Evolutionary conservation across 2,329 filamentous ascomycete genomes (phyloP), one percentile per base, ranked within the genome.

Genomic region (Seiridium cupressi): DNA sequence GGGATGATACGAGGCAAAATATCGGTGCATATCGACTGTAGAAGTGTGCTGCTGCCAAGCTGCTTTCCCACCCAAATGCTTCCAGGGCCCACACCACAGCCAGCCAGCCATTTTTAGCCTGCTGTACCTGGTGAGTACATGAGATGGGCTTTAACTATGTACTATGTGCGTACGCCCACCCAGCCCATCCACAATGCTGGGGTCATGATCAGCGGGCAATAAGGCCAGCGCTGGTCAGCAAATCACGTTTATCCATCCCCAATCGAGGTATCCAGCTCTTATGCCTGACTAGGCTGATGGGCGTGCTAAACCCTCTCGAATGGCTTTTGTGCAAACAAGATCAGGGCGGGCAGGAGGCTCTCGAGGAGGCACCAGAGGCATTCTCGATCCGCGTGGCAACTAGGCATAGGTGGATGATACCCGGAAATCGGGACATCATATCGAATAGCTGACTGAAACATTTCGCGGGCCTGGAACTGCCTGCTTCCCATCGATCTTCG

Each of bases 121-220:
- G 36, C 38, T 55, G 51, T 55, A 55, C 51, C 51, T 55, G 51
- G 44, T 5, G 51, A 44, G 51, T 55, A 55, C 51, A 55, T 55
- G 36, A n/a, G 26, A 49, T 26, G 47, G 47, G 47, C n/a, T 26
- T 26, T 26, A 2, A 26, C 18, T 26, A 26, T 26, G 47, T 9
- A 32, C 4, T 11, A 32, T 26, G 47, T 18, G 47, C 10, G 47
- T 32, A 31, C 38, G 31, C 11, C n/a, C 10, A 38, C 49, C 51
- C 40, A 42, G 31, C 51, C 51, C 51, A 55, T 31, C 51, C 36
- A 55, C 51, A 44, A 55, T 44, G 51, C 51, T 44, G 51, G 51
- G 51, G 51, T 55, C 51, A 44, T 55, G 51, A 55, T 55, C 51
- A 55, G 36, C 18, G 35, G 38, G 36, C 51, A 38, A 55, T n/a